A percentile compares a stretch with the other conserved stretches of the same genome.
These are phyloP conservation scores for Mortierella sp. DNA, from an alignment of 371 early-diverging fungal genomes.

Conservation along the genomic window DNA sequence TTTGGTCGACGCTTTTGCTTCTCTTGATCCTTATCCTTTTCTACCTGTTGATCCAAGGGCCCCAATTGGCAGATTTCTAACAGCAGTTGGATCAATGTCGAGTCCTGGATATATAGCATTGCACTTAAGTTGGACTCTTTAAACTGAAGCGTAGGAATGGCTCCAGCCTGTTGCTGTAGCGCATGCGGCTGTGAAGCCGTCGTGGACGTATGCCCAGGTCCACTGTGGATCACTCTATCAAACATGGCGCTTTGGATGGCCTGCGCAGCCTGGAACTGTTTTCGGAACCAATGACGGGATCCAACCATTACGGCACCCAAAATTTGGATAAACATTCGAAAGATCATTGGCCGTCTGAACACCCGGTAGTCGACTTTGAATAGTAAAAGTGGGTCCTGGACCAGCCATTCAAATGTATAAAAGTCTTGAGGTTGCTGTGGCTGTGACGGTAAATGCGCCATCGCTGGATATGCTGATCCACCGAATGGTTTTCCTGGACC, in stretches of 20 bases:
- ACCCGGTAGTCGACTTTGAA: conserved; percentile 63
- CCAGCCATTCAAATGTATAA: conserved; percentile 56
- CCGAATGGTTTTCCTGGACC: too few species aligned
- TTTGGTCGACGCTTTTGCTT: neutral
- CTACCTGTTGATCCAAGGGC: neutral
- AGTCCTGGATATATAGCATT: conserved; percentile 64
- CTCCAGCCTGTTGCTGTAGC: conserved; percentile 6
- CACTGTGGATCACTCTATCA: conserved; percentile 20
- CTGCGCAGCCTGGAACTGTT: conserved; percentile 36
- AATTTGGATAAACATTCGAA: conserved; percentile 65
- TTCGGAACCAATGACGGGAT: conserved; percentile 37
- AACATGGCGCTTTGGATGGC: conserved; percentile 57
- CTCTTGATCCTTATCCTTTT: neutral
- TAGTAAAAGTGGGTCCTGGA: conserved; percentile 61
- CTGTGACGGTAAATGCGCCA: neutral
- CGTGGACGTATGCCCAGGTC: neutral
- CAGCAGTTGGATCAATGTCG: conserved; percentile 61
- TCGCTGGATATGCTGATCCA: too few species aligned
- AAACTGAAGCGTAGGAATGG: conserved; percentile 27
- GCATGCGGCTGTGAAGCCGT: neutral
- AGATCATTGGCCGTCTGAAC: conserved; percentile 57
- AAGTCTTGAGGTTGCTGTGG: neutral
- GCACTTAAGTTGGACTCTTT: conserved; percentile 63
- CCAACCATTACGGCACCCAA: conserved; percentile 32
- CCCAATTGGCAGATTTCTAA: conserved; percentile 55